These are phyloP conservation scores for Stagonosporopsis tanaceti DNA, from an alignment of 2,329 filamentous ascomycete genomes.

Conservation along the genomic window DNA sequence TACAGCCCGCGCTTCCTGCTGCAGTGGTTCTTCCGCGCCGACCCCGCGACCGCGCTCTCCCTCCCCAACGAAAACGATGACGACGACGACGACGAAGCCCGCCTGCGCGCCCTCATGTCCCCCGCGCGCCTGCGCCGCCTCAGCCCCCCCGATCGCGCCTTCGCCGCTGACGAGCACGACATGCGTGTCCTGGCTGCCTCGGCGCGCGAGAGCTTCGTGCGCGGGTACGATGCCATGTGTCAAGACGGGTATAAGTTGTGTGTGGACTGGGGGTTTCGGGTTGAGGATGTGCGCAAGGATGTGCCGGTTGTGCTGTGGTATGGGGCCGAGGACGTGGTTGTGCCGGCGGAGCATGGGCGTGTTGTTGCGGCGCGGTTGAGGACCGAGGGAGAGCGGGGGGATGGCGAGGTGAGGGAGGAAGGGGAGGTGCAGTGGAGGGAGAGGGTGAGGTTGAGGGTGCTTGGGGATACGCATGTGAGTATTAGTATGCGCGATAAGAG, in stretches of 20 bases:
- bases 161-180: conserved; percentile 34
- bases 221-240: conserved; percentile 41
- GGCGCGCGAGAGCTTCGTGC: conserved; percentile 34
- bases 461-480: conserved; percentile 49
- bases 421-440: conserved; percentile 11
- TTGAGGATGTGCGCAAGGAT: conserved; percentile 48
- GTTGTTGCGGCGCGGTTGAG: conserved; percentile 43
- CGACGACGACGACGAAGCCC: conserved; percentile 24
- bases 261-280: conserved; percentile 42
- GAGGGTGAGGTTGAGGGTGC: conserved; percentile 39
- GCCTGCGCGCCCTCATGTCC: conserved; percentile 18
- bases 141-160: conserved; percentile 32
- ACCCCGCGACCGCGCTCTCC: conserved; percentile 38
- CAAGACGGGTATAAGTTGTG: conserved; percentile 43
- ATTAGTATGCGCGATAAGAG: conserved; percentile 25
- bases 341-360: conserved; percentile 46
- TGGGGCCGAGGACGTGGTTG: conserved; percentile 43
- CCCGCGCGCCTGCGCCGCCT: conserved; percentile 1
- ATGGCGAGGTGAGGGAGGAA: neutral
- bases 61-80: conserved; percentile 40
- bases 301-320: conserved; percentile 51
- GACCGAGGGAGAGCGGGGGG: neutral
- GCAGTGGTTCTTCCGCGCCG: conserved; percentile 37
- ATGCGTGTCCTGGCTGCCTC: conserved; percentile 31
- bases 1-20: conserved; percentile 27